Evolutionary conservation across 345 rosid genomes (phyloP).

Genomic region (Gynandropsis gynandra): DNA sequence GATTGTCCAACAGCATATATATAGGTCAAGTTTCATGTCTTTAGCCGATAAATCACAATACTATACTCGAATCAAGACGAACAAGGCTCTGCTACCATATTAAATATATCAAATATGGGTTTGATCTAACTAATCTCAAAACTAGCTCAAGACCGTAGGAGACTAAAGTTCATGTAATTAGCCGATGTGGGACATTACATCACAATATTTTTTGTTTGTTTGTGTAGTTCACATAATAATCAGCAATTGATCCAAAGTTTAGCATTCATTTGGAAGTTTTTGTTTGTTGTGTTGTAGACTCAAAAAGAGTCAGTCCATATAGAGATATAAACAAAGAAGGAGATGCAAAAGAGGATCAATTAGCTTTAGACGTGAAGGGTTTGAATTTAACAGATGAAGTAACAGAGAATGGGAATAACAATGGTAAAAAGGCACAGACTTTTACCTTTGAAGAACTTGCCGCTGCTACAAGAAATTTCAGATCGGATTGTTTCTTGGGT

Average conservation of each 20-base stretch:
- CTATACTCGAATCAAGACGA: no score
- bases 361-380: constrained; percentile 34
- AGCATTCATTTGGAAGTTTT: not conserved
- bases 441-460: constrained; percentile 52
- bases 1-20: no score
- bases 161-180: no score
- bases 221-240: no score
- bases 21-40: no score
- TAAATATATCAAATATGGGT: no score
- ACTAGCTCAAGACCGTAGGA: no score
- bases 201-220: no score
- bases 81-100: no score
- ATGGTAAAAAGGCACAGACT: constrained; percentile 30
- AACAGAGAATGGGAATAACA: constrained; percentile 28
- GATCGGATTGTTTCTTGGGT: constrained; percentile 52
- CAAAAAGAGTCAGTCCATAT: constrained; percentile 28
- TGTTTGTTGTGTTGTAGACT: not conserved
- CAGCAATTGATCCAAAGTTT: not conserved
- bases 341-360: constrained; percentile 31
- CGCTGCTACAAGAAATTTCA: constrained; percentile 44
- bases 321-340: constrained; percentile 29
- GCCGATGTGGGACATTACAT: no score
- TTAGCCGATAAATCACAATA: no score
- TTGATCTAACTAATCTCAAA: no score
- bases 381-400: constrained; percentile 36